A percentile compares a stretch with the other conserved stretches of the same genome.
Conservation (phyloP, 495 filamentous ascomycete species). For the Neurospora africana region DNA sequence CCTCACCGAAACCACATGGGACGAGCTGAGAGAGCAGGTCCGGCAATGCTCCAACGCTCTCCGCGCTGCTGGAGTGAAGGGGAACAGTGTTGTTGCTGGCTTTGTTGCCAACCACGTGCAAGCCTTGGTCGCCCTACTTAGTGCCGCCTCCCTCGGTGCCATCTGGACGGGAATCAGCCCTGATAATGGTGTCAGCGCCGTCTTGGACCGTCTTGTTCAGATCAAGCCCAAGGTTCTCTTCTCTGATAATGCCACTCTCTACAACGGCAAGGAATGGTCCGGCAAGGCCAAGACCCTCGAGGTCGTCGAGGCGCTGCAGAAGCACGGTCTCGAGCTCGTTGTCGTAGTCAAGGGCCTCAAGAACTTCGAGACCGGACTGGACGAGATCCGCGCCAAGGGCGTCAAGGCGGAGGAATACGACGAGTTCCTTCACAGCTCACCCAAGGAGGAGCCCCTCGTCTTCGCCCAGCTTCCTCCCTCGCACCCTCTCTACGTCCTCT, state of each 20-base stretch:
- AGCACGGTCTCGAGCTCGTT: constrained; percentile 49
- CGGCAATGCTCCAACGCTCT: constrained; percentile 61
- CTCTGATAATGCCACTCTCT: constrained; percentile 74
- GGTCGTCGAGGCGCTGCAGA: constrained; percentile 52
- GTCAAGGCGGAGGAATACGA: constrained; percentile 40
- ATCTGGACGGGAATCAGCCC: constrained; percentile 85
- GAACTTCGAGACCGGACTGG: constrained; percentile 36
- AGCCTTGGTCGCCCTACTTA: constrained; percentile 78
- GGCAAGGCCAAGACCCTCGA: constrained; percentile 61
- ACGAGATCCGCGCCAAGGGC: constrained; percentile 32
- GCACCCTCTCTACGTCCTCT: constrained; percentile 83
- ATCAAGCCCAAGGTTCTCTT: constrained; percentile 73
- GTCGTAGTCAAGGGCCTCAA: constrained; percentile 58
- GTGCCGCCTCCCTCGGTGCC: constrained; percentile 68
- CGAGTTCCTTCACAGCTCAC: constrained; percentile 25
- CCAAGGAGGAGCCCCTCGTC: constrained; percentile 34
- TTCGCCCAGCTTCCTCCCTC: constrained; percentile 71
- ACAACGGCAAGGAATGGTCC: constrained; percentile 77
- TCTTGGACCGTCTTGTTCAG: constrained; percentile 73
- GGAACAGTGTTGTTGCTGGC: constrained; percentile 66
- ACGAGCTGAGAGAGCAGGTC: constrained; percentile 66
- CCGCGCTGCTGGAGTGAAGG: constrained; percentile 50
- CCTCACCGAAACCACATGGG: constrained; percentile 63
- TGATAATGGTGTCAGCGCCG: constrained; percentile 60
- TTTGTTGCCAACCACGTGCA: constrained; percentile 82